Percentiles rank a stretch among this genome's conserved stretches.
Conservation (phyloP, 1,139 yeast genomes). For the Citeromyces hawaiiensis region DNA sequence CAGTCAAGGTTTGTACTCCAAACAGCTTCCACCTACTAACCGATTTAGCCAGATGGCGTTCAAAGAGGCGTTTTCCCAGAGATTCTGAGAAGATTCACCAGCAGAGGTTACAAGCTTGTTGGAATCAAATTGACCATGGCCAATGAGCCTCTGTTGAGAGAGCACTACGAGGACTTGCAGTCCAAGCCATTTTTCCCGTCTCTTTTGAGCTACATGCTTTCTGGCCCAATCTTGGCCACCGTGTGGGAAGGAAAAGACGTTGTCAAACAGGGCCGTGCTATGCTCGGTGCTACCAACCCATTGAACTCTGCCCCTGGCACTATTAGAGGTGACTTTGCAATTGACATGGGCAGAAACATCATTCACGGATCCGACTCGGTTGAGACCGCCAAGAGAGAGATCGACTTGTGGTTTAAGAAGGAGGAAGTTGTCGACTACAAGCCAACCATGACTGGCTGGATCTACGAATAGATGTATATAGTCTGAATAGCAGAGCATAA, state of each 20-base stretch:
- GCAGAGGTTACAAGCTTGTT: constrained; percentile 95
- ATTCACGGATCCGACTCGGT: constrained; percentile 99
- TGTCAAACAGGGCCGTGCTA: constrained; percentile 96
- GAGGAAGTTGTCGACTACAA: constrained; percentile 93
- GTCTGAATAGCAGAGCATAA: not conserved
- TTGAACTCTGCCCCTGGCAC: constrained; percentile 96
- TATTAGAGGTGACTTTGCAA: constrained; percentile 95
- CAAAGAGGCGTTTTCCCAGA: constrained; percentile 94
- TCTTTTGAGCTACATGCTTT: constrained; percentile 88
- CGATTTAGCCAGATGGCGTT: constrained; percentile 81
- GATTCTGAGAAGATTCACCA: constrained; percentile 88
- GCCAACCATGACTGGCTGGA: constrained; percentile 74
- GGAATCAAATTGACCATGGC: constrained; percentile 90
- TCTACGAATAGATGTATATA: constrained; percentile 44
- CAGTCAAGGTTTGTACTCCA: constrained; percentile 43
- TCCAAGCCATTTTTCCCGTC: constrained; percentile 97
- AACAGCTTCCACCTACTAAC: not conserved
- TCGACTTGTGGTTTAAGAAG: constrained; percentile 94
- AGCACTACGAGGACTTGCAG: constrained; percentile 93
- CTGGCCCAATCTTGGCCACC: constrained; percentile 98
- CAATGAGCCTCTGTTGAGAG: constrained; percentile 74
- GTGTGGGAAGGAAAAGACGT: constrained; percentile 99
- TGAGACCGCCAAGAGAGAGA: constrained; percentile 94
- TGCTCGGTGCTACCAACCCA: constrained; percentile 99
- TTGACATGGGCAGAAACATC: constrained; percentile 98